A percentile compares a stretch with the other conserved stretches of the same genome.
phyloP scores from a whole-genome alignment of 2,329 filamentous ascomycete genomes.

The Cladorrhinum sp. region DNA sequence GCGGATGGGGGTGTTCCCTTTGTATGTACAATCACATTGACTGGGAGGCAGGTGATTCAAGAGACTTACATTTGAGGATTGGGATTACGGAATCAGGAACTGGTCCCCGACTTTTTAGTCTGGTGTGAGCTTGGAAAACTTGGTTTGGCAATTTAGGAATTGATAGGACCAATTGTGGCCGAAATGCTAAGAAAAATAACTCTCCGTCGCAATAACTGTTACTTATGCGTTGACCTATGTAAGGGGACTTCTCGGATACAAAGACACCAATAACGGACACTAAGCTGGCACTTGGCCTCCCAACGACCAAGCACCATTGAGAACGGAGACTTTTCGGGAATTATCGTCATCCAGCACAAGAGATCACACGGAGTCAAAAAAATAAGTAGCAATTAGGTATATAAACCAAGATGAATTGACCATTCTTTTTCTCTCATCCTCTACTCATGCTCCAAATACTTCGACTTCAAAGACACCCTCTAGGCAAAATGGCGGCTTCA shows the following conservation, averaged over 20 bases:
- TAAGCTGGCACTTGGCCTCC: background rate
- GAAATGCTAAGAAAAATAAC: no score
- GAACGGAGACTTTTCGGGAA: constrained; percentile 21
- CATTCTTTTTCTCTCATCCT: background rate
- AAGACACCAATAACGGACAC: background rate
- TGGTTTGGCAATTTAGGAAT: no score
- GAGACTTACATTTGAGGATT: no score
- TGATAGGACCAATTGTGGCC: no score
- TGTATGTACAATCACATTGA: no score
- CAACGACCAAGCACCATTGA: background rate
- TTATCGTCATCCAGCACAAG: background rate
- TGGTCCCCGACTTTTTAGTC: no score
- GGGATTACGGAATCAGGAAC: no score
- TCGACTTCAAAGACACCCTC: background rate
- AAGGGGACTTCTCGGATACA: constrained; percentile 11
- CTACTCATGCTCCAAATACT: background rate
- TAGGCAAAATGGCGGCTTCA: background rate
- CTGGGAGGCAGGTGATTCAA: no score
- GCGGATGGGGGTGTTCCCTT: no score
- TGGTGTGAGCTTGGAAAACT: no score
- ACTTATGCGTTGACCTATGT: no score
- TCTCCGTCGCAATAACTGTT: no score
- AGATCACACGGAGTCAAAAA: background rate
- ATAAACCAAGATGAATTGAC: background rate
- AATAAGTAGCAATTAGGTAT: background rate